These are phyloP conservation scores for Cyclotella distinguenda DNA, from an alignment of 108 stramenopile genomes.

Conservation along the genomic window DNA sequence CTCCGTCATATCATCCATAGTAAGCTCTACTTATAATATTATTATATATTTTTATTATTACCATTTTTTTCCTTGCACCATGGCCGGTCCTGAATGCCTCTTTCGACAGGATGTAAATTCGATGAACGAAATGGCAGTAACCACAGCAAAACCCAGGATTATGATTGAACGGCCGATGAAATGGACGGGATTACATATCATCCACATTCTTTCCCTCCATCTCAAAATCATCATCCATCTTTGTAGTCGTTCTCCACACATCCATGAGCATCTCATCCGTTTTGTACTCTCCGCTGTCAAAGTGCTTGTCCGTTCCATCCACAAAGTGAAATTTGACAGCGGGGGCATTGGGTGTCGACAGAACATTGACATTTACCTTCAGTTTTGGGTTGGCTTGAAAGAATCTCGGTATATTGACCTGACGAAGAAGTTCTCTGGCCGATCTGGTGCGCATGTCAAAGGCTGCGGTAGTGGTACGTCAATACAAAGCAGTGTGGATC, in stretches of 20 bases:
- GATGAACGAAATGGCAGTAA: too few species aligned
- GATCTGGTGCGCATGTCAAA: conserved; percentile 73
- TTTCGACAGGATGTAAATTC: too few species aligned
- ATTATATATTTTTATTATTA: too few species aligned
- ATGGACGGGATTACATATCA: conserved; percentile 33
- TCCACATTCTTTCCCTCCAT: conserved; percentile 65
- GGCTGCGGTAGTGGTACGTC: conserved; percentile 54
- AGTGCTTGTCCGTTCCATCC: conserved; percentile 62
- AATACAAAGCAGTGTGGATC: neutral
- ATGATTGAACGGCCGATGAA: neutral
- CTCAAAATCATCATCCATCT: conserved; percentile 60
- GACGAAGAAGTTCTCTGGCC: conserved; percentile 73
- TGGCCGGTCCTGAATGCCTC: too few species aligned
- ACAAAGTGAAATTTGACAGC: conserved; percentile 64
- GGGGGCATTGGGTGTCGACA: conserved; percentile 54
- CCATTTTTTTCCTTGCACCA: too few species aligned
- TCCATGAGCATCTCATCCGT: conserved; percentile 68
- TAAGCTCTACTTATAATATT: neutral
- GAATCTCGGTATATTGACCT: conserved; percentile 61
- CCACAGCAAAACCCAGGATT: neutral
- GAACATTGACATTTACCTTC: conserved; percentile 53
- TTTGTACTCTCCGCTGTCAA: conserved; percentile 52
- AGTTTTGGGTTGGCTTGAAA: conserved; percentile 64
- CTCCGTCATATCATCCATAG: neutral
- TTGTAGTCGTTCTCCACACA: conserved; percentile 62